Evolutionary conservation across 805 yeast genomes (phyloP).

Genomic region (Pichia gijzeniarum): DNA sequence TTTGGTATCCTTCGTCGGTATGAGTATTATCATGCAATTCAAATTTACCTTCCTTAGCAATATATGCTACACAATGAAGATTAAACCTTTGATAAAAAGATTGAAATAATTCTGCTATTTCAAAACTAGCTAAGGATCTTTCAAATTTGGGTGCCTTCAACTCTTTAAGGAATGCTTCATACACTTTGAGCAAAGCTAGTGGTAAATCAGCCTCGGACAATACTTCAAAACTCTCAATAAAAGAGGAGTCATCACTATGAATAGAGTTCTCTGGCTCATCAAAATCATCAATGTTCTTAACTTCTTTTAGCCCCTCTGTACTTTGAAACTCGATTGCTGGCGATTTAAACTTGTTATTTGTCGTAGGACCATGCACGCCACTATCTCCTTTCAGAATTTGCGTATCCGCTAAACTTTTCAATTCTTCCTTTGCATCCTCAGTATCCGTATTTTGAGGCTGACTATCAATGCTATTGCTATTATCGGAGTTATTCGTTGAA

Average conservation of each 20-base stretch:
- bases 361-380: neutral
- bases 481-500: neutral
- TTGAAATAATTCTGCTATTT: slow-evolving; percentile 31
- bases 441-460: slow-evolving; percentile 4
- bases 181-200: slow-evolving; percentile 16
- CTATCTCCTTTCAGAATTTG: neutral
- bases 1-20: slow-evolving; percentile 13
- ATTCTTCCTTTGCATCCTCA: neutral
- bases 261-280: neutral
- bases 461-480: neutral
- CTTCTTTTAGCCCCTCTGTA: neutral
- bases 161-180: slow-evolving; percentile 27
- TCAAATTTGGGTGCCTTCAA: slow-evolving; percentile 32
- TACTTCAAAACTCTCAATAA: slow-evolving; percentile 16
- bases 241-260: slow-evolving; percentile 6
- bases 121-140: slow-evolving; percentile 31
- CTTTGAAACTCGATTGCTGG: neutral
- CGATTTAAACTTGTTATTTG: neutral
- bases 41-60: slow-evolving; percentile 17
- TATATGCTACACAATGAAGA: slow-evolving; percentile 14
- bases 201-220: slow-evolving; percentile 25
- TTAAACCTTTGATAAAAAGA: slow-evolving; percentile 28
- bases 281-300: too few relatives aligned
- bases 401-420: neutral
- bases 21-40: slow-evolving; percentile 22